Evolutionary conservation across 2,329 filamentous ascomycete species (phyloP).

Genomic region (Didymellaceae sp.): DNA sequence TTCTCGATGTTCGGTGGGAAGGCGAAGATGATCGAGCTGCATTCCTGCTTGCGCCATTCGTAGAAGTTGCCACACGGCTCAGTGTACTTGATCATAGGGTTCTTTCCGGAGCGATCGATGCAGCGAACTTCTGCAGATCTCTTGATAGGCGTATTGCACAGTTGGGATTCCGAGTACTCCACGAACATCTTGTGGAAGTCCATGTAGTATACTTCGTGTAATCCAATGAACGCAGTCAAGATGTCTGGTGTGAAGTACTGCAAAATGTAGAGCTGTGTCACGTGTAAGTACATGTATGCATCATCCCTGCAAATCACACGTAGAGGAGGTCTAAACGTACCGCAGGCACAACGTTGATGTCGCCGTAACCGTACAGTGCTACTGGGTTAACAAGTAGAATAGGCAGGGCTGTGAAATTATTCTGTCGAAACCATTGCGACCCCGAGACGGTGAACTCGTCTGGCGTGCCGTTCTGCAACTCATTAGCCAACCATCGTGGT

Average conservation of each 20-base stretch:
- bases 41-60: conserved; percentile 43
- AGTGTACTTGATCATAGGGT: conserved; percentile 45
- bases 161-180: conserved; percentile 38
- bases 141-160: conserved; percentile 43
- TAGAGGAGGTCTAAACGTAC: conserved; percentile 37
- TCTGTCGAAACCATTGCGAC: conserved; percentile 43
- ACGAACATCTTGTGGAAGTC: conserved; percentile 48
- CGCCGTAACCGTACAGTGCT: conserved; percentile 48
- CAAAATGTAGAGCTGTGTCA: conserved; percentile 46
- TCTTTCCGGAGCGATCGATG: conserved; percentile 44
- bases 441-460: conserved; percentile 45
- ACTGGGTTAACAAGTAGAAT: conserved; percentile 45
- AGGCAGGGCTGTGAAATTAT: conserved; percentile 47
- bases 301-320: conserved; percentile 28
- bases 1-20: conserved; percentile 46
- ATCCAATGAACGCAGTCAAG: conserved; percentile 45
- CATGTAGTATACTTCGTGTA: conserved; percentile 47
- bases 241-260: conserved; percentile 50
- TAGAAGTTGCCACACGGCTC: conserved; percentile 37
- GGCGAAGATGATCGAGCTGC: conserved; percentile 45
- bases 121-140: conserved; percentile 43
- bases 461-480: conserved; percentile 44
- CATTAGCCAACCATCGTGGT: conserved; percentile 23
- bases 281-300: conserved; percentile 36
- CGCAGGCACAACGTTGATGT: conserved; percentile 46